Conservation (phyloP, 2,329 filamentous ascomycete species). For the Venturia carpophila region DNA sequence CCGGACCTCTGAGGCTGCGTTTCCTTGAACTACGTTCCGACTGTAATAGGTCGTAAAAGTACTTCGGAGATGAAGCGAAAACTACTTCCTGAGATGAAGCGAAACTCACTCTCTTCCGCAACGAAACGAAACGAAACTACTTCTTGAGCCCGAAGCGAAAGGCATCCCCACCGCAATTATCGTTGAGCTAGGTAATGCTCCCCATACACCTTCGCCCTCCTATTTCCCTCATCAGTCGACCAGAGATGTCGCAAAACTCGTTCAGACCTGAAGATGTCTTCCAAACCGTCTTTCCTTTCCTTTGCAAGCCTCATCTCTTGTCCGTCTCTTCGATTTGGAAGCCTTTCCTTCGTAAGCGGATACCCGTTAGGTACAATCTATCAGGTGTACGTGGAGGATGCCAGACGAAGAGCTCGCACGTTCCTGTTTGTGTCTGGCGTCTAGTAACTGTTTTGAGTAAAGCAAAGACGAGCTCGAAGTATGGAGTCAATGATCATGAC, state of each 20-base stretch:
- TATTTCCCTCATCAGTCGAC: neutral
- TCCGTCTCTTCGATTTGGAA: neutral
- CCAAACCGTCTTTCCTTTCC: neutral
- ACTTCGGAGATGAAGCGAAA: neutral
- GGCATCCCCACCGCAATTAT: neutral
- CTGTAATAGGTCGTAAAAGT: too few species aligned
- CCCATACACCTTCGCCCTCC: neutral
- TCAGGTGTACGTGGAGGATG: neutral
- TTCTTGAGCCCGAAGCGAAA: neutral
- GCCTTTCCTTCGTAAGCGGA: neutral
- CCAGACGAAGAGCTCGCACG: slow-evolving; percentile 9
- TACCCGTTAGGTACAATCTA: neutral
- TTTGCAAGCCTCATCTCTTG: neutral
- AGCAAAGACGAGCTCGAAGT: neutral
- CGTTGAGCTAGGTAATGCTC: neutral
- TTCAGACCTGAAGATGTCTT: neutral
- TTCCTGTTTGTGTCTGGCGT: neutral
- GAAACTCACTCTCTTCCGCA: neutral
- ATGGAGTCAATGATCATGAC: too few species aligned
- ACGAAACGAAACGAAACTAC: neutral
- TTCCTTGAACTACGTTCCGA: too few species aligned
- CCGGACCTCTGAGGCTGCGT: too few species aligned
- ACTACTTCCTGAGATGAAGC: slow-evolving; percentile 1
- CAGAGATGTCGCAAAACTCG: neutral
- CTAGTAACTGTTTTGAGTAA: neutral